Evolutionary conservation across 139 green algal species (phyloP).

Genomic region (Micractinium conductrix): DNA sequence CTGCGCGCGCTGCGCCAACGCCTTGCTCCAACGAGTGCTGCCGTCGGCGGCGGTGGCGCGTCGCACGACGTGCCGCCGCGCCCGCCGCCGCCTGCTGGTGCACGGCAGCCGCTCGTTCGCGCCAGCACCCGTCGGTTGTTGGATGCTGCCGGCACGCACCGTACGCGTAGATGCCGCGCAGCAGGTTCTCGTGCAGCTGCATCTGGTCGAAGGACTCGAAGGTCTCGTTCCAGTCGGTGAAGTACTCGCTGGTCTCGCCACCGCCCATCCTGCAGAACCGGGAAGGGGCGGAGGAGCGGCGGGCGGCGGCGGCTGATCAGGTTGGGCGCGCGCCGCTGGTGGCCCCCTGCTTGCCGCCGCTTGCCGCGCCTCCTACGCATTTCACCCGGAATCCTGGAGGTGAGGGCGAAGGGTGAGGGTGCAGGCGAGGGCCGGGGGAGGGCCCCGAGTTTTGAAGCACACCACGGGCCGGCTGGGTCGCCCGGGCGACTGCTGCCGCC

Average conservation of each 20-base stretch:
- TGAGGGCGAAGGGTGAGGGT: too few relatives aligned
- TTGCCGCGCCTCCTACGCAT: too few relatives aligned
- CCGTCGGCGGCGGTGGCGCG: background rate
- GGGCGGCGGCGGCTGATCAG: background rate
- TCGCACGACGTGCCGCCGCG: background rate
- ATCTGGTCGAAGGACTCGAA: conserved; percentile 98
- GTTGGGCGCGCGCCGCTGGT: background rate
- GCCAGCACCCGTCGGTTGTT: too few relatives aligned
- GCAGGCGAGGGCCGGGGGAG: too few relatives aligned
- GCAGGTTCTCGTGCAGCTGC: conserved; percentile 98
- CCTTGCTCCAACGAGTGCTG: too few relatives aligned
- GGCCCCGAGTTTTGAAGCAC: too few relatives aligned
- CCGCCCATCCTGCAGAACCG: conserved; percentile 60
- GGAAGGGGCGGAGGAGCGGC: background rate
- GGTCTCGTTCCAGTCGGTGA: conserved; percentile 98
- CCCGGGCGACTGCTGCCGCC: too few relatives aligned
- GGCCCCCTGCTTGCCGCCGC: too few relatives aligned
- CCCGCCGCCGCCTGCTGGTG: background rate
- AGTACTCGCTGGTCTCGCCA: conserved; percentile 78
- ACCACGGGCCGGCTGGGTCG: too few relatives aligned
- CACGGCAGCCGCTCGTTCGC: too few relatives aligned
- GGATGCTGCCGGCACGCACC: conserved; percentile 75
- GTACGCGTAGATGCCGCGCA: conserved; percentile 99
- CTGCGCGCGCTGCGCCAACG: too few relatives aligned
- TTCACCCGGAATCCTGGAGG: too few relatives aligned